phyloP scores from a whole-genome alignment of 768 basidiomycete species.

The Tephrocybe sp. region DNA sequence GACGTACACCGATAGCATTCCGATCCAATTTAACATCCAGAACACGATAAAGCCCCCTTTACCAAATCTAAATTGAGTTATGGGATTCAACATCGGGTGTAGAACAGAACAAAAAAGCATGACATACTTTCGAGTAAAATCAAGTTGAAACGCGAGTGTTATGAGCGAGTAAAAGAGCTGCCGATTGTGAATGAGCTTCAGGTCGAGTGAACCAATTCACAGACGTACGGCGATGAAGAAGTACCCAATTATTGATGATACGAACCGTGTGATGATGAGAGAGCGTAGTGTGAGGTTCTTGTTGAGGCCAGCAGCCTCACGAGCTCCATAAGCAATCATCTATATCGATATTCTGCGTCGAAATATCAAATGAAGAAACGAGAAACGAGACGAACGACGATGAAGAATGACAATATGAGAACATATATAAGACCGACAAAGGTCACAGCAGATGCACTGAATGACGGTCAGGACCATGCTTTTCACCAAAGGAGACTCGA shows the following conservation, averaged over 20 bases:
- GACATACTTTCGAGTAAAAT: conserved; percentile 50
- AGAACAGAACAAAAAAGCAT: not conserved
- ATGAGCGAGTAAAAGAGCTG: conserved; percentile 65
- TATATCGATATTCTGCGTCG: not conserved
- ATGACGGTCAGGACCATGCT: not conserved
- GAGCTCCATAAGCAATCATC: conserved; percentile 31
- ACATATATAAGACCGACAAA: conserved; percentile 61
- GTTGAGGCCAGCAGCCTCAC: conserved; percentile 37
- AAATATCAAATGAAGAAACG: not conserved
- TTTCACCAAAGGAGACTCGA: not conserved
- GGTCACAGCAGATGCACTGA: conserved; percentile 52
- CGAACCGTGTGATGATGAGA: conserved; percentile 33
- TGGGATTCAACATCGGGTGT: not conserved
- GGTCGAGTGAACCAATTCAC: not conserved
- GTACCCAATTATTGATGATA: conserved; percentile 31
- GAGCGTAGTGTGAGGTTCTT: conserved; percentile 29
- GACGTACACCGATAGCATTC: conserved; percentile 60
- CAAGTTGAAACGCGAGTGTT: conserved; percentile 60
- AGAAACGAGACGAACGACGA: conserved; percentile 29
- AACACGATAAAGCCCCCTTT: conserved; percentile 58
- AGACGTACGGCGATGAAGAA: conserved; percentile 37
- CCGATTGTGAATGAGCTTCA: not conserved
- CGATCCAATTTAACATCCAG: conserved; percentile 71
- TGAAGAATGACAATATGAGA: conserved; percentile 37
- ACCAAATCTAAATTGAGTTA: conserved; percentile 38